Evolutionary conservation across 1,139 yeast species (phyloP).

Genomic region (Debaryomyces fabryi): DNA sequence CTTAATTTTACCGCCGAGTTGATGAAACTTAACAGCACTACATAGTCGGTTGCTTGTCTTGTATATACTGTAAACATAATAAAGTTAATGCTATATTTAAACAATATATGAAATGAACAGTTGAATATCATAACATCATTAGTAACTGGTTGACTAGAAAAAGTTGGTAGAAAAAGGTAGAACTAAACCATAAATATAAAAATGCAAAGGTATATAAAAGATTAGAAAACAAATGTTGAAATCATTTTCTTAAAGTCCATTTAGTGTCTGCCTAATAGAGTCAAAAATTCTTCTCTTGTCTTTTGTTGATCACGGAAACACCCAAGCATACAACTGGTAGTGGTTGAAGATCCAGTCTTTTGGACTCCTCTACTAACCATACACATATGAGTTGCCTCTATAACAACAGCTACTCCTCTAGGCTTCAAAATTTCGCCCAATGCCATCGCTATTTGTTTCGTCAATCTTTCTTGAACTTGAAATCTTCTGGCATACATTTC

Average conservation of each 20-base stretch:
- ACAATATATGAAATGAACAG: conserved; percentile 24
- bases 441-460: conserved; percentile 97
- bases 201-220: conserved; percentile 12
- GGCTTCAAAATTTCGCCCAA: conserved; percentile 88
- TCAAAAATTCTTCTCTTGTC: conserved; percentile 93
- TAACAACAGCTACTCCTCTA: conserved; percentile 96
- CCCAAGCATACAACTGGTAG: conserved; percentile 97
- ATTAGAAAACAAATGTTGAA: conserved; percentile 22
- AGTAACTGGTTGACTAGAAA: conserved; percentile 14
- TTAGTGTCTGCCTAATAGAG: conserved; percentile 64
- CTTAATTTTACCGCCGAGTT: conserved; percentile 39
- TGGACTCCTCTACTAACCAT: conserved; percentile 99
- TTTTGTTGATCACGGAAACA: conserved; percentile 90
- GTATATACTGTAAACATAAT: conserved; percentile 9
- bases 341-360: conserved; percentile 90
- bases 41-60: conserved; percentile 7
- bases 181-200: conserved; percentile 10
- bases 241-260: conserved; percentile 11
- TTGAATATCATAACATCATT: conserved; percentile 47
- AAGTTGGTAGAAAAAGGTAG: conserved; percentile 7
- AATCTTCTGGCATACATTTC: conserved; percentile 95
- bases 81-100: conserved; percentile 6
- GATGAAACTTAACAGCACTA: conserved; percentile 9
- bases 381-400: conserved; percentile 98
- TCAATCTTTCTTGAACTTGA: conserved; percentile 95